Base-by-base conservation (phyloP, 345 rosid genomes). In the Odontarrhena argentea region DNA sequence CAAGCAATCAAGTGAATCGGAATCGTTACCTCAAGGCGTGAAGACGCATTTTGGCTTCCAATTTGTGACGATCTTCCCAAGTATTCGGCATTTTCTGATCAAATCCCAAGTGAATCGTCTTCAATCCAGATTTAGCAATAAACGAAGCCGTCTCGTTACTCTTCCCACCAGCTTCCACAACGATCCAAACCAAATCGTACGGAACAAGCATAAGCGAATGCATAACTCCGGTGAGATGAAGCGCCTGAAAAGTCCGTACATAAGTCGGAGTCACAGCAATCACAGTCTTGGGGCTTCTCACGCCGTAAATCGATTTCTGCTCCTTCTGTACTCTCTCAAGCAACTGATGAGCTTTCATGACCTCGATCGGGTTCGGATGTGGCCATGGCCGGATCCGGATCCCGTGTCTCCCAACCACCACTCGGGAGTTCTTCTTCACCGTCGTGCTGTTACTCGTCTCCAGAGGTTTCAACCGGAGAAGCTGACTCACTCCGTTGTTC, bases 341-440 rank as follows among this genome's bases (percentile, higher is more conserved):
- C 30, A 95, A 64, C 81, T 69, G 82, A 48, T 95, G 97, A 44
- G 99, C 99, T 74, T 69, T 84, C 93, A 95, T 80, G 30, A 95
- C 97, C 79, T 95, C 97, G 10, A 71, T 60, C 81, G 97, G 94
- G 68, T 88, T 74, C 62, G 99, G 99, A 43, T 95, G 99, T 35
- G 99, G 99, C 99, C 96, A 95, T 26, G 96, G 96, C 60, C 99
- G 96, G 90, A 95, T 91, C 87, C 97, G 96, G 90, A 95, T 95
- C 83, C 99, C 99, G 64, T 94, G 99, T 50, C 99, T 83, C 3
- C 99, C 99, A 7, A 88, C 99, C 58, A 88, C 86, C 41, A 94
- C 97, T 38, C 96, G 74, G n/a, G 89, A 81, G 61, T 50, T 56
- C 25, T 32, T 55, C 66, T 15, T 46, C 74, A 6, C 65, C 22